A percentile compares a stretch with the other conserved stretches of the same genome.
These are phyloP conservation scores for Talaromyces funiculosus DNA, from an alignment of 2,329 filamentous ascomycete species.

Conservation along the genomic window DNA sequence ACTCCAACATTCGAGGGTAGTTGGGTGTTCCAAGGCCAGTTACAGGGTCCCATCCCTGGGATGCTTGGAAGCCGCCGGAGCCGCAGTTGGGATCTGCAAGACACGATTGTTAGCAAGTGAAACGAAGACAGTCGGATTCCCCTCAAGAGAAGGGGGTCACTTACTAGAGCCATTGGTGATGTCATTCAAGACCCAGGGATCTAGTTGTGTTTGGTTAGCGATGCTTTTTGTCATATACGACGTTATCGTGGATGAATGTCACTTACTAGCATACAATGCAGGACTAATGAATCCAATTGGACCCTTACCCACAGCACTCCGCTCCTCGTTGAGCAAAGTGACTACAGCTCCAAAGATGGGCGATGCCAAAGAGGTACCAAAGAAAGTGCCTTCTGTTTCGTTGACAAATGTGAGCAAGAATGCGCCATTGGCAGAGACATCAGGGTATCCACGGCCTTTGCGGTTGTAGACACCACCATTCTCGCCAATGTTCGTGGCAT, in stretches of 20 bases:
- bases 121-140: not conserved
- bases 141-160: not conserved
- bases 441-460: conserved; percentile 12
- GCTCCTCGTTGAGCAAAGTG: conserved; percentile 11
- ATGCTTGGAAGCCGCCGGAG: conserved; percentile 8
- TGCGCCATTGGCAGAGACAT: conserved; percentile 10
- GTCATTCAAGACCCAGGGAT: conserved; percentile 11
- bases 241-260: not conserved
- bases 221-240: not conserved
- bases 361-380: conserved; percentile 8
- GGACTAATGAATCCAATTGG: conserved; percentile 14
- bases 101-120: not conserved
- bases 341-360: conserved; percentile 9
- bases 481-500: conserved; percentile 2
- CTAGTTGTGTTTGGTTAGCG: not conserved
- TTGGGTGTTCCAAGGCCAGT: conserved; percentile 28
- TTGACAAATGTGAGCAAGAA: conserved; percentile 10
- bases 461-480: conserved; percentile 12
- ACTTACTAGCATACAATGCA: conserved; percentile 11
- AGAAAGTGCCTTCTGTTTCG: conserved; percentile 1
- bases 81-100: conserved; percentile 11
- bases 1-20: conserved; percentile 9
- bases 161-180: conserved; percentile 14
- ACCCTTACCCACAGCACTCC: conserved; percentile 3
- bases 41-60: conserved; percentile 27